Base-by-base conservation (phyloP, 257 asterid species). In the Solanum pinnatisectum region DNA sequence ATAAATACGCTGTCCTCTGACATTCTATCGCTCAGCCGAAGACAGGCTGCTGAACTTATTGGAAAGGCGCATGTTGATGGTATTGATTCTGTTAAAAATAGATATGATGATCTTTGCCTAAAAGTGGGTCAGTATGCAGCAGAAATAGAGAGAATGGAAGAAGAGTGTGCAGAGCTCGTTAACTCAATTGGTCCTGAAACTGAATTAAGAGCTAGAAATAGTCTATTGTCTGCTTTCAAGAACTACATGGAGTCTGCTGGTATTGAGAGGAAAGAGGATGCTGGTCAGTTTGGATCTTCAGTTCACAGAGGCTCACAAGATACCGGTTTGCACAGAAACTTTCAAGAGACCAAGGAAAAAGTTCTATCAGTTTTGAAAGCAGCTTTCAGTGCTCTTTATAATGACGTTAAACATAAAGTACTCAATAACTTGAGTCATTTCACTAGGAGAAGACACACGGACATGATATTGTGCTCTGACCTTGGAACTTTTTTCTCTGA, bases 81-180 rank as follows among this genome's bases (percentile, higher is more conserved):
- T 81, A 88, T 89, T 88, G 93, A 90, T 72, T 90, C 93, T 86
- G 92, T 92, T 91, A 93, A 90, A 93, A 92, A 87, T 90, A 93
- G 90, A 71, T 96, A 95, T 89, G 95, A 95, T 91, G 97, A 92
- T 88, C 96, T 96, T 85, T 96, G 98, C 92, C 91, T 91, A 90
- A 94, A 92, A 89, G 93, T 92, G 87, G 91, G 92, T 83, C 92
- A 91, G 65, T 95, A 94, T 90, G 95, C 94, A 73, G 93, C 93
- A 44, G 98, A 97, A 91, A 94, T 97, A 88, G 98, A 93, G 94
- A 96, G 96, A 92, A 49, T 94, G 90, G 96, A 96, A 89, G 93
- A 92, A 87, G 99, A 96, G 90, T 90, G 92, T 32, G 90, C 90
- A 36, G 98, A 92, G 88, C 95, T 97, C 87, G 88, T 87, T 88